phyloP scores from a whole-genome alignment of 2,329 filamentous ascomycete genomes.

The Aureobasidium sp. region DNA sequence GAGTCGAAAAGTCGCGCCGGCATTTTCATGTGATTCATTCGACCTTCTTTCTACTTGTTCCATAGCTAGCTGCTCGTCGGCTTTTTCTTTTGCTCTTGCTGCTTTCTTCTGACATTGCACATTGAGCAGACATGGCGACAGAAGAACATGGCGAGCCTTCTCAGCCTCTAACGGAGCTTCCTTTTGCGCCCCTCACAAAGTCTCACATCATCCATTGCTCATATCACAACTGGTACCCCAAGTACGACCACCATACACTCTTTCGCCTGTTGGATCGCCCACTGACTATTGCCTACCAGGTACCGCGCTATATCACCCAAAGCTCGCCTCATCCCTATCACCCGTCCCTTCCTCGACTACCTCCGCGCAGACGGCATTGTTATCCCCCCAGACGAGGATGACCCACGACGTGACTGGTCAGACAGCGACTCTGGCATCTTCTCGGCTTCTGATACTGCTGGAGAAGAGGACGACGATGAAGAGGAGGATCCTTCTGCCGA shows the following conservation, averaged over 20 bases:
- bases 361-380: constrained; percentile 89
- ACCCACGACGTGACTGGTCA: constrained; percentile 30
- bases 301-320: constrained; percentile 77
- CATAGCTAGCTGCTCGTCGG: background rate
- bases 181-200: constrained; percentile 76
- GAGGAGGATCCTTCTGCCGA: constrained; percentile 52
- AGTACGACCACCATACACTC: constrained; percentile 34
- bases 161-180: constrained; percentile 34
- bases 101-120: background rate
- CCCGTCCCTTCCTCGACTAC: constrained; percentile 69
- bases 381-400: constrained; percentile 60
- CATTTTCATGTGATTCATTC: background rate
- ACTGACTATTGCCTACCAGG: constrained; percentile 32
- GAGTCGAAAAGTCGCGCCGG: constrained; percentile 8
- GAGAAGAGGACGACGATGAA: constrained; percentile 39
- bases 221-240: constrained; percentile 84
- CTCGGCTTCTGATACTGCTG: constrained; percentile 33
- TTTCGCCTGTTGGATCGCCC: too few relatives aligned
- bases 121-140: background rate
- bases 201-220: constrained; percentile 91
- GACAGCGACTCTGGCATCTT: constrained; percentile 46
- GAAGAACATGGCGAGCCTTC: background rate
- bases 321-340: constrained; percentile 73
- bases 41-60: background rate
- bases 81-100: background rate